phyloP scores from a whole-genome alignment of 2,329 filamentous ascomycete species.

The Falciphora oryzae region DNA sequence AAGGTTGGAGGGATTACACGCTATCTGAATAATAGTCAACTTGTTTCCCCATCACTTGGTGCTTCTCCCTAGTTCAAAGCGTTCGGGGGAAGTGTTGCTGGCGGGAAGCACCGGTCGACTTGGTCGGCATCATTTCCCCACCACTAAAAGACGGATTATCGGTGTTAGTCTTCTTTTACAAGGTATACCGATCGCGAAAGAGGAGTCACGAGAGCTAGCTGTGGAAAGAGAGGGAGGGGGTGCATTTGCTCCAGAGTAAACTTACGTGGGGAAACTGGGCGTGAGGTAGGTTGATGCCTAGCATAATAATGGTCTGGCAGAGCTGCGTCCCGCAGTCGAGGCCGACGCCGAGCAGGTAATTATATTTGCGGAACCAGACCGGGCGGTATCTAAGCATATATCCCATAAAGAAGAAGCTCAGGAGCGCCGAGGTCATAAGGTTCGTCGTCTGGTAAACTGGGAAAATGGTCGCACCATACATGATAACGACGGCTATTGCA shows the following conservation, averaged over 20 bases:
- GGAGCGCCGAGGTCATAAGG: conserved; percentile 21
- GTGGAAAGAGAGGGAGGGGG: not conserved
- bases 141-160: not conserved
- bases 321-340: conserved; percentile 29
- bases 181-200: not conserved
- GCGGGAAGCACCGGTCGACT: conserved; percentile 23
- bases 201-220: not conserved
- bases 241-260: conserved; percentile 23
- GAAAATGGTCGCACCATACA: conserved; percentile 21
- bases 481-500: conserved; percentile 18
- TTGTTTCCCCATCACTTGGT: not conserved
- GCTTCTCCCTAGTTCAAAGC: conserved; percentile 14
- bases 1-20: not conserved
- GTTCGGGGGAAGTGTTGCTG: conserved; percentile 17
- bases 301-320: conserved; percentile 23
- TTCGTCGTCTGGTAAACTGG: conserved; percentile 25
- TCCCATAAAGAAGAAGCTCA: conserved; percentile 25
- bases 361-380: conserved; percentile 36
- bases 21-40: not conserved
- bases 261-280: conserved; percentile 21
- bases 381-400: conserved; percentile 23
- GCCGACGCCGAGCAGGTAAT: conserved; percentile 34
- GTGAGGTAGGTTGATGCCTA: conserved; percentile 23
- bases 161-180: not conserved
- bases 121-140: conserved; percentile 4